phyloP scores from a whole-genome alignment of 768 basidiomycete genomes.

The Pleurotus pulmonarius region DNA sequence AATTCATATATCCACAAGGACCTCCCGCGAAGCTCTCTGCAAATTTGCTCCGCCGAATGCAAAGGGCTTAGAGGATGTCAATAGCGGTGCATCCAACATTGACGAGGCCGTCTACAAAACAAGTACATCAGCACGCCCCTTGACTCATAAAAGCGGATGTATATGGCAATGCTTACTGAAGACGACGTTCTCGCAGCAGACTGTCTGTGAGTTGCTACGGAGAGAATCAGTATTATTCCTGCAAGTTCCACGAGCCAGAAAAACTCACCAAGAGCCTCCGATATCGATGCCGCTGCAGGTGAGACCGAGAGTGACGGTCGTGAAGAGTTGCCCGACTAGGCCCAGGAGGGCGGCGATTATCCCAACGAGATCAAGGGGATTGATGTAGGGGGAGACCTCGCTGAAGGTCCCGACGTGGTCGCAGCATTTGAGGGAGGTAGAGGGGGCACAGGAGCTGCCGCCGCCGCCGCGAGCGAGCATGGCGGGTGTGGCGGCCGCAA shows the following conservation, averaged over 20 bases:
- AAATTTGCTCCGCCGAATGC: no score
- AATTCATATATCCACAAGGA: no score
- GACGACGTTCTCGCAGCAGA: not conserved
- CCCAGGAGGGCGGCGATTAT: no score
- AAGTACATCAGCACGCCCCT: not conserved
- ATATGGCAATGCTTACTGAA: not conserved
- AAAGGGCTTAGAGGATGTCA: no score
- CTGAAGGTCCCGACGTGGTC: not conserved
- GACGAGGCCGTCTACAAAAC: not conserved
- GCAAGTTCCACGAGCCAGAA: not conserved
- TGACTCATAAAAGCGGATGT: not conserved
- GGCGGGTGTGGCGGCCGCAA: not conserved
- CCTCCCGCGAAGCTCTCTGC: no score
- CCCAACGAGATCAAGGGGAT: no score
- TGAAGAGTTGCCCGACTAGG: no score
- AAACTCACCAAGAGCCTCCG: not conserved
- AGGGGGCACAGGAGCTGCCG: not conserved
- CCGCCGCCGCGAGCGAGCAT: not conserved
- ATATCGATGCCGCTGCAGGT: not conserved
- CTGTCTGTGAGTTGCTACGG: not conserved
- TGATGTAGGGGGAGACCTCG: not conserved
- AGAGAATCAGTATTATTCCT: not conserved
- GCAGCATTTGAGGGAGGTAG: not conserved
- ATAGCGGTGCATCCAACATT: not conserved
- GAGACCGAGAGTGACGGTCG: not conserved